Evolutionary conservation across 257 asterid species (phyloP).

Genomic region (Solanum appendiculatum): DNA sequence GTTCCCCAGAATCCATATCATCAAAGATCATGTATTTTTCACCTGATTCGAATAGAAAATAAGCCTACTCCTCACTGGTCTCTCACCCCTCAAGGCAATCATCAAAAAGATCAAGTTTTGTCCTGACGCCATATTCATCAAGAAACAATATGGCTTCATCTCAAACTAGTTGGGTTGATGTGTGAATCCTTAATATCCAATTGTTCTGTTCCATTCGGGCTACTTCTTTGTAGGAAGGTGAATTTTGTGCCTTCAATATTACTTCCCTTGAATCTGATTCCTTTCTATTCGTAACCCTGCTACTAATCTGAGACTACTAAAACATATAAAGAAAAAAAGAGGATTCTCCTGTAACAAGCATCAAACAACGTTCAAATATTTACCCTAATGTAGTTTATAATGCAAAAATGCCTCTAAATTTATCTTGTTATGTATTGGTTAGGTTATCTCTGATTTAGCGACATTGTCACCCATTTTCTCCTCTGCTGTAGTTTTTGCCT

Average conservation of each 20-base stretch:
- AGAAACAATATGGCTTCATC: constrained; percentile 60
- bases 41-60: constrained; percentile 73
- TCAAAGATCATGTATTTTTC: constrained; percentile 52
- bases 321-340: background rate
- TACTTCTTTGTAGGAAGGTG: background rate
- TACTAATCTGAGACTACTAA: background rate
- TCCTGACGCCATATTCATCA: constrained; percentile 30
- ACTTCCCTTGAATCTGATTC: background rate
- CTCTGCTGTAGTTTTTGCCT: background rate
- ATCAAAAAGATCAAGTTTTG: constrained; percentile 35
- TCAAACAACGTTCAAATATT: background rate
- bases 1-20: constrained; percentile 43
- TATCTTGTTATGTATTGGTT: background rate
- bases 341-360: background rate
- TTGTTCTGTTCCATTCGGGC: background rate
- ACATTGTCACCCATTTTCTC: background rate
- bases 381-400: background rate
- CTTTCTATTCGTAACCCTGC: background rate
- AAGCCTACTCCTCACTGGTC: constrained; percentile 29
- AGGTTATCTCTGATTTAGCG: background rate
- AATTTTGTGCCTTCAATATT: background rate
- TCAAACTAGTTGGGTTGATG: background rate
- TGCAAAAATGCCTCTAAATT: background rate
- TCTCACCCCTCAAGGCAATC: constrained; percentile 48
- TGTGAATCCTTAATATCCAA: background rate